Evolutionary conservation across 2,329 filamentous ascomycete genomes (phyloP).

Genomic region (Cylindrodendrum hubeiense): DNA sequence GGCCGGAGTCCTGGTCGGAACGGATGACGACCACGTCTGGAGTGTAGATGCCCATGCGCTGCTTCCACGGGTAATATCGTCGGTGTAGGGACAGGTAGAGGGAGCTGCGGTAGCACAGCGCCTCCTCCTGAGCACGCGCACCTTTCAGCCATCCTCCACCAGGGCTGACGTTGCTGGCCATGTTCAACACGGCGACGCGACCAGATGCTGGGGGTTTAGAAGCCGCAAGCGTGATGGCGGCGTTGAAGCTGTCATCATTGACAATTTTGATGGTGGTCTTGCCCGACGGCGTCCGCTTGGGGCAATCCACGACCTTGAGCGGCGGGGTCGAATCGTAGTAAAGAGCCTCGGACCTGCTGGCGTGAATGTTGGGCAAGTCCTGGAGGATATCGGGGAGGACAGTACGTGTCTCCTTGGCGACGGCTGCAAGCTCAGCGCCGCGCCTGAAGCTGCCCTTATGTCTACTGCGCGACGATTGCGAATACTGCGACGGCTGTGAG

Average conservation of each 20-base stretch:
- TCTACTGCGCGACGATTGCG: conserved; percentile 14
- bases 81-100: conserved; percentile 61
- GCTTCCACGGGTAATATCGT: conserved; percentile 65
- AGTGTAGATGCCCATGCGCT: conserved; percentile 67
- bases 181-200: conserved; percentile 72
- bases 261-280: conserved; percentile 60
- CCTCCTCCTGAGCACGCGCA: conserved; percentile 76
- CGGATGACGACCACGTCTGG: conserved; percentile 72
- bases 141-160: conserved; percentile 76
- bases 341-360: conserved; percentile 53
- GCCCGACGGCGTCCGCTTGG: conserved; percentile 49
- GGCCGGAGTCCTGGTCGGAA: conserved; percentile 58
- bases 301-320: conserved; percentile 58
- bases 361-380: conserved; percentile 55
- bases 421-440: conserved; percentile 50
- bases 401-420: conserved; percentile 61
- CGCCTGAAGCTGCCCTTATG: conserved; percentile 36
- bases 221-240: conserved; percentile 58
- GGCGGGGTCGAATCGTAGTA: conserved; percentile 51
- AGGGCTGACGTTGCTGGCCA: conserved; percentile 68
- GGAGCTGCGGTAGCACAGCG: conserved; percentile 73
- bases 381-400: conserved; percentile 61
- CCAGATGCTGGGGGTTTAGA: conserved; percentile 42
- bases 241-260: conserved; percentile 69
- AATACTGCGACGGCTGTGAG: conserved; percentile 23